phyloP scores from a whole-genome alignment of 257 asterid species.

The Solanum okadae region DNA sequence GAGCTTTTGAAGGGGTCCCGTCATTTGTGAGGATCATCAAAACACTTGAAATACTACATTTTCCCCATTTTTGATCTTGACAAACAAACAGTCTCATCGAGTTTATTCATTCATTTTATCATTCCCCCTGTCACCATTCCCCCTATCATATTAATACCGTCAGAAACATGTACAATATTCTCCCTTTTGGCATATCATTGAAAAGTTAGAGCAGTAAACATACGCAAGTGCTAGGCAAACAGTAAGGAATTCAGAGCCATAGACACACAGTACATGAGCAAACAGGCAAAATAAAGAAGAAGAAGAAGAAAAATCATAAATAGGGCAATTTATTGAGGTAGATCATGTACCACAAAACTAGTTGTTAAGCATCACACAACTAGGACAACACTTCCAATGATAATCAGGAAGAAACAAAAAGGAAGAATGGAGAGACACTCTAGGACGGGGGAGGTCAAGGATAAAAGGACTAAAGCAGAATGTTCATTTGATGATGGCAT shows the following conservation, averaged over 20 bases:
- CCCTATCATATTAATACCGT: too few species aligned
- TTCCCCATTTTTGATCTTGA: neutral
- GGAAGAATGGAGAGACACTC: neutral
- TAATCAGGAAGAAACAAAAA: neutral
- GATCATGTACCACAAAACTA: too few species aligned
- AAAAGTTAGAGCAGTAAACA: neutral
- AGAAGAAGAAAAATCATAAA: neutral
- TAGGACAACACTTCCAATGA: neutral
- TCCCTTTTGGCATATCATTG: neutral
- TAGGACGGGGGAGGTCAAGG: neutral
- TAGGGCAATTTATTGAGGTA: neutral
- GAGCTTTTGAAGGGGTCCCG: neutral
- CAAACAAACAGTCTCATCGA: neutral
- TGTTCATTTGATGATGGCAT: neutral
- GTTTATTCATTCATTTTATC: neutral
- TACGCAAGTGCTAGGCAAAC: neutral
- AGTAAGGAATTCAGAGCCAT: neutral
- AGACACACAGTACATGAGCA: neutral
- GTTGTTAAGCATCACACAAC: neutral
- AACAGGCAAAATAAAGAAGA: neutral
- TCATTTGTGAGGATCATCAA: neutral
- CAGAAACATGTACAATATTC: neutral
- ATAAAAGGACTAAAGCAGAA: neutral
- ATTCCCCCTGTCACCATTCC: neutral
- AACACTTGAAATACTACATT: neutral